Conservation (phyloP, 1,284 basidiomycete genomes). For the Sphagnurus paluster region DNA sequence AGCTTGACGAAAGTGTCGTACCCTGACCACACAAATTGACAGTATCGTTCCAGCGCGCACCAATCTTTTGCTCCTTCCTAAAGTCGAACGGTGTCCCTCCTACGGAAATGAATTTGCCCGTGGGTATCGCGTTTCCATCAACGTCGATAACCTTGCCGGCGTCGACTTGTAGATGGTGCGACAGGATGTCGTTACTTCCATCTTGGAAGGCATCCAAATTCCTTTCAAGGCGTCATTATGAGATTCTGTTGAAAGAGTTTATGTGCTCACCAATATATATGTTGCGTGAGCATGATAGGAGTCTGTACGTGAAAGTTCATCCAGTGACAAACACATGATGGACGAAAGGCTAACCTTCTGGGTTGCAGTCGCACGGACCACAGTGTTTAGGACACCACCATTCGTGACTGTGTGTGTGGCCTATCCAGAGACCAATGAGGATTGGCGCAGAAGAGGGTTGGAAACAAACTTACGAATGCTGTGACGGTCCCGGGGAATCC, state of each 20-base stretch:
- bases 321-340: not conserved
- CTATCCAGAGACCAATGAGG: conserved; percentile 24
- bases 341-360: conserved; percentile 31
- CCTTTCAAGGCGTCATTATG: conserved; percentile 26
- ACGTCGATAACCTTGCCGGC: conserved; percentile 43
- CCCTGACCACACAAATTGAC: conserved; percentile 39
- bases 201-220: conserved; percentile 57
- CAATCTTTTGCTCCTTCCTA: conserved; percentile 38
- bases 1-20: conserved; percentile 15
- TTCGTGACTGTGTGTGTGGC: conserved; percentile 51
- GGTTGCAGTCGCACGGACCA: conserved; percentile 46
- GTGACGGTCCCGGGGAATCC: conserved; percentile 56
- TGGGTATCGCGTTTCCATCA: conserved; percentile 49
- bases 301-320: conserved; percentile 32
- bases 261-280: conserved; percentile 52
- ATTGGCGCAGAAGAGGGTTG: not conserved
- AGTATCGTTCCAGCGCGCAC: conserved; percentile 42
- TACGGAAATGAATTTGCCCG: conserved; percentile 45
- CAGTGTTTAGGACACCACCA: conserved; percentile 45
- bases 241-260: not conserved
- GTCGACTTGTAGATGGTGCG: conserved; percentile 44
- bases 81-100: conserved; percentile 47
- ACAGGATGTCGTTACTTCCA: conserved; percentile 42
- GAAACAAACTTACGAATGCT: conserved; percentile 35
- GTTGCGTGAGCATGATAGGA: conserved; percentile 60